Evolutionary conservation across 225 moss, liverwort and hornwort species (phyloP).

Genomic region (Climacium dendroides): DNA sequence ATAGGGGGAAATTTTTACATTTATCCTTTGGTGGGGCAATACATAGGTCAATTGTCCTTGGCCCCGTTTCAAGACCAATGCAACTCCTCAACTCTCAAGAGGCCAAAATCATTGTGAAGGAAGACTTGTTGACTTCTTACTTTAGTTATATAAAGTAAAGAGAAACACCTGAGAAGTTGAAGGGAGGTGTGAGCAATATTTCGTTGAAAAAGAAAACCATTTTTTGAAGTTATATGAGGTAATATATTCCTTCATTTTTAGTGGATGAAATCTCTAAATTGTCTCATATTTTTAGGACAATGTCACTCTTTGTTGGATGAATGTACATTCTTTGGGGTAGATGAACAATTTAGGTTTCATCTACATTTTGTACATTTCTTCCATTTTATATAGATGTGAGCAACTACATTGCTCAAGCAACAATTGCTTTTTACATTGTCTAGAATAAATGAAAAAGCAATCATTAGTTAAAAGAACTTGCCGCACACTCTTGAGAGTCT

Average conservation of each 20-base stretch:
- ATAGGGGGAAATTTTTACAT: too few relatives aligned
- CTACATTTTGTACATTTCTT: neutral
- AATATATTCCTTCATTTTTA: neutral
- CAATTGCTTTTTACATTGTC: accelerated
- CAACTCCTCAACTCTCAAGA: neutral
- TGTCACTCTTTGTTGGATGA: neutral
- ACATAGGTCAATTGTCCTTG: too few relatives aligned
- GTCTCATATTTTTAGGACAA: neutral
- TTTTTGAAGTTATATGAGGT: too few relatives aligned
- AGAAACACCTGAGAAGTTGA: neutral
- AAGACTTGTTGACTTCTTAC: neutral
- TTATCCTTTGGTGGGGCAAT: too few relatives aligned
- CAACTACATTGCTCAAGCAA: accelerated
- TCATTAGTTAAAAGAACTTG: accelerated
- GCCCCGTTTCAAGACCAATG: too few relatives aligned
- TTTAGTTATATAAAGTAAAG: accelerated
- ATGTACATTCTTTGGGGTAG: neutral
- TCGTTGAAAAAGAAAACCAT: accelerated
- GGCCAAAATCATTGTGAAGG: neutral
- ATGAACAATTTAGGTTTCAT: neutral
- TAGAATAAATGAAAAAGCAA: neutral
- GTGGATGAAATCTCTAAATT: neutral
- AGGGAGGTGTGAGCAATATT: neutral
- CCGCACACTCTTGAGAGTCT: neutral
- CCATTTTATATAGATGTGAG: neutral